phyloP scores from a whole-genome alignment of 2,329 filamentous ascomycete genomes.

The Zymoseptoria passerinii region DNA sequence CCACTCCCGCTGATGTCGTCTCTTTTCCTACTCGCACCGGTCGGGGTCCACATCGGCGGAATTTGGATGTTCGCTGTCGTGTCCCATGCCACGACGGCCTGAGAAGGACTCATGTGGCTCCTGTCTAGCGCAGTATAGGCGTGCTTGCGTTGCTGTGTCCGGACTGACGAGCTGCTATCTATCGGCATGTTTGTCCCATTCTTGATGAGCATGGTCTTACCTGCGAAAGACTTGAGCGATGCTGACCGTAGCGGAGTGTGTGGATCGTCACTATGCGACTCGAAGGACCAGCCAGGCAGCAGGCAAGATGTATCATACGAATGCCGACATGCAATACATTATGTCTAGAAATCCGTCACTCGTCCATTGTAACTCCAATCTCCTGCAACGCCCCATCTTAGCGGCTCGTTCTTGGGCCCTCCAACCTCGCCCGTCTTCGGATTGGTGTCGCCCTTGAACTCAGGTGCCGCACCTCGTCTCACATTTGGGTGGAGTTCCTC shows the following conservation, averaged over 20 bases:
- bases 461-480: slow-evolving; percentile 68
- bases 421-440: slow-evolving; percentile 92
- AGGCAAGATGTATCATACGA: background rate
- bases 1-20: no score
- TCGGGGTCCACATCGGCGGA: no score
- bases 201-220: background rate
- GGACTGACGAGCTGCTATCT: no score
- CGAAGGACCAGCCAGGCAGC: background rate
- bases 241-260: background rate
- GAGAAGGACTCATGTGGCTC: no score
- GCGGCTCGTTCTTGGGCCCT: slow-evolving; percentile 92
- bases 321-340: background rate
- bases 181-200: background rate
- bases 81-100: no score
- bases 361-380: slow-evolving; percentile 94
- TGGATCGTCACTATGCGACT: background rate
- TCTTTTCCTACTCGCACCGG: no score
- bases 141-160: no score
- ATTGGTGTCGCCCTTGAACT: slow-evolving; percentile 88
- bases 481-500: slow-evolving; percentile 64
- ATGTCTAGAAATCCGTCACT: slow-evolving; percentile 71
- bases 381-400: slow-evolving; percentile 70
- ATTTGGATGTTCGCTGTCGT: no score
- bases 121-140: no score
- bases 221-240: background rate